Evolutionary conservation across 352 stramenopile species (phyloP).

Genomic region (Globisporangium cystogenes): DNA sequence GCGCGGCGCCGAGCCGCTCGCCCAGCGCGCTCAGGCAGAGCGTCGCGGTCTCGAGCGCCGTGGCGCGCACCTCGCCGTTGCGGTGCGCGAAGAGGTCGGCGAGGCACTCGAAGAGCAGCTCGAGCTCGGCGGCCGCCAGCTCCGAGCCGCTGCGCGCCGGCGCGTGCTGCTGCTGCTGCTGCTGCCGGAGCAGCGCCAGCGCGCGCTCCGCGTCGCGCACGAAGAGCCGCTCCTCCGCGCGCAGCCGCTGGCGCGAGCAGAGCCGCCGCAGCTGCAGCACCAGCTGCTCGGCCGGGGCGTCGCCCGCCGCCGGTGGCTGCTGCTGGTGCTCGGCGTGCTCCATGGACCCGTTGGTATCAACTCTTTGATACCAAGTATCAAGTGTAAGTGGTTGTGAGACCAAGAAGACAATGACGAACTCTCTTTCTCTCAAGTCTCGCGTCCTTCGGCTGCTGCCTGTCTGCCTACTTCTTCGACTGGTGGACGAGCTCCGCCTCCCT

Average conservation of each 20-base stretch:
- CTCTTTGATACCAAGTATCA: not conserved
- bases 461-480: conserved; percentile 1
- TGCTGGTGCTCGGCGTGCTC: not conserved
- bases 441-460: too few species aligned
- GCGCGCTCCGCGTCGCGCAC: conserved; percentile 65
- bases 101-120: conserved; percentile 65
- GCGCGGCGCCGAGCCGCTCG: conserved; percentile 28
- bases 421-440: not conserved
- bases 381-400: too few species aligned
- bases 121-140: conserved; percentile 28
- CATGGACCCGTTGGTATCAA: not conserved
- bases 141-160: not conserved
- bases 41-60: conserved; percentile 73
- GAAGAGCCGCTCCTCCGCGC: conserved; percentile 58
- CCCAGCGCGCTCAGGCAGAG: conserved; percentile 61
- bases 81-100: conserved; percentile 64
- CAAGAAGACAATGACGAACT: not conserved
- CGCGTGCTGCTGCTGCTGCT: conserved; percentile 5
- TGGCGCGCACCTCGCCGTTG: conserved; percentile 54
- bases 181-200: conserved; percentile 28
- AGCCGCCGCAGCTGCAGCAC: conserved; percentile 55
- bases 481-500: conserved; percentile 27
- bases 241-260: conserved; percentile 56
- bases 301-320: conserved; percentile 6
- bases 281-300: conserved; percentile 19